Evolutionary conservation across 371 early-diverging fungal genomes (phyloP), one percentile per base, ranked within the genome.

Genomic region (Mortierella sp.): DNA sequence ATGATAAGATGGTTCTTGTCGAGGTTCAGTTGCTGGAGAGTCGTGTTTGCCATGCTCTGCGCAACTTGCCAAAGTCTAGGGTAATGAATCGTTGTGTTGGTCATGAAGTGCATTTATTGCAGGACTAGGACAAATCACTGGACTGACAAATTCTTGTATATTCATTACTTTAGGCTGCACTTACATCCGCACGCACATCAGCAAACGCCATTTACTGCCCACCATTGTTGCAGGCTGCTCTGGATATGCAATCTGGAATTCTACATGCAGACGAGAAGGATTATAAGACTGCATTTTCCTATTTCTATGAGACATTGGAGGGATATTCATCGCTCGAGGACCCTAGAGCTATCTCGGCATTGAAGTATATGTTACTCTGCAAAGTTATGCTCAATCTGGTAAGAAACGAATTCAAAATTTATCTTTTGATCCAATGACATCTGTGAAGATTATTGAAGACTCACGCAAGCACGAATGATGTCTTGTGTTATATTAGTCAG

Each of bases 171-270:
- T 76, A 93, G 92, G 99, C 99, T 37, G 95, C 99, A 17, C 86
- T 99, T 53, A 99, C 99, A 2, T 95, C 96, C 13, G 99, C 99
- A 17, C 93, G 97, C 77, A 97, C 99, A 6, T 93, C 96, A 7
- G 98, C 99, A 55, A 99, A 99, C 76, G 90, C 97, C 29, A 97
- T 99, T 69, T 99, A 98, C 85, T 98, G 98, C 76, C 99, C 99
- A 70, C 97, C 98, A n/a, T 87, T 96, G 64, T 89, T 99, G 83
- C 99, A 99, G 84, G 99, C 99, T 15, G 89, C 92, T 42, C 88
- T 99, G 54, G 99, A 99, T 84, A 91, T 98, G 93, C 97, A 98
- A 83, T 96, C 97, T 3, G 99, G 99, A 70, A 94, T 97, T 49
- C 89, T 99, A 71, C 98, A 98, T 76, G 95, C 98, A 54, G 99